Base-by-base conservation (phyloP, 129 eudicot genomes). In the Artemisia annua region DNA sequence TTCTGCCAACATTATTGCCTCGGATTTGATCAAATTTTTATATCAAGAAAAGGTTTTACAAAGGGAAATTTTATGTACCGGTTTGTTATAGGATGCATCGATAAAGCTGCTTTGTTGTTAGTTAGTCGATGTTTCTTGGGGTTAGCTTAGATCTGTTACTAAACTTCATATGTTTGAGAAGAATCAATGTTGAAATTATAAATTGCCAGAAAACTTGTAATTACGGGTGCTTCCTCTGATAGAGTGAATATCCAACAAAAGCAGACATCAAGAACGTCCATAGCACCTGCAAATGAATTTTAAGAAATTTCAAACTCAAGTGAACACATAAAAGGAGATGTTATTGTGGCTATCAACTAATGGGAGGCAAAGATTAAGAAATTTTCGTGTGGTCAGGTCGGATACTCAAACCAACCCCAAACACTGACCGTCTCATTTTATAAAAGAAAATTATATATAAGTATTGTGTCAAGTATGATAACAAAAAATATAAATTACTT, bases 181-280 rank as follows among this genome's bases (percentile, higher is more conserved):
- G 61, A 76, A 67, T 67, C 62, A 67, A 11, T 67, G n/a, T 51
- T 35, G 62, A 67, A 26, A 48, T 53, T 35, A 16, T 48, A 69
- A 62, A 39, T 69, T 24, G 16, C 73, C 72, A 19, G 19, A 75
- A 72, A 55, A 56, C 53, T 48, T 28, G 53, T 57, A 67, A 28
- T 83, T 62, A 93, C 59, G 66, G 92, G 32, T 85, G 93, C 79
- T 81, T 85, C 82, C 96, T 85, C 72, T 88, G 90, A 81, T 87
- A 88, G 18, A 94, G 94, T 2, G 99, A 94, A 80, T 94, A 94
- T 64, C 99, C 99, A 70, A 94, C 86, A 43, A 94, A 79, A 3
- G 99, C 99, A 55, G 99, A 90, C 91, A 90, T 94, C 74, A 90
- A 11, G 70, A 92, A 92, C 15, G 97, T 90, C 99, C 99, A 94